These are phyloP conservation scores for Acmispon strigosus DNA, from an alignment of 306 rosid species.

Conservation along the genomic window DNA sequence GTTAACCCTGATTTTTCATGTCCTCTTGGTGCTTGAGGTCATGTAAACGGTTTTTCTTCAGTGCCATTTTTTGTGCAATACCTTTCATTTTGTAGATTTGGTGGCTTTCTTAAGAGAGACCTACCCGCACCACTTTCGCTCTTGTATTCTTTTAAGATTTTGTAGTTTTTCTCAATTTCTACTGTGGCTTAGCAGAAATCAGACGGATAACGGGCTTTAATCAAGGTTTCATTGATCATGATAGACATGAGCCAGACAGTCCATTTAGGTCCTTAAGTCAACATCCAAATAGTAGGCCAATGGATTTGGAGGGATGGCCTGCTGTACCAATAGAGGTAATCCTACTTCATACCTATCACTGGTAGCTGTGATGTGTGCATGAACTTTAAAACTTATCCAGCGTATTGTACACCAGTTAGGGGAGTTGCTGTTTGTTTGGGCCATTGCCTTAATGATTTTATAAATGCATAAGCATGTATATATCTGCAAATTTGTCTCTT, in stretches of 20 bases:
- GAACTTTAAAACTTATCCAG: not conserved
- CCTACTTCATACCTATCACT: not conserved
- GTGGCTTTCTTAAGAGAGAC: not conserved
- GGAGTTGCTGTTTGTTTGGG: not conserved
- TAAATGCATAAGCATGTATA: not conserved
- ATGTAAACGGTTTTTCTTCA: not conserved
- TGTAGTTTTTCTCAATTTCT: conserved; percentile 1
- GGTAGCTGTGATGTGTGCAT: not conserved
- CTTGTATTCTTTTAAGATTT: not conserved
- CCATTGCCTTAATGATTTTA: not conserved
- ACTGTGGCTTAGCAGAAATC: conserved; percentile 48
- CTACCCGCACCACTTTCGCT: not conserved
- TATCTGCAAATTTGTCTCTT: too few relatives aligned
- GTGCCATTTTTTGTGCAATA: not conserved
- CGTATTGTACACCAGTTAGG: not conserved
- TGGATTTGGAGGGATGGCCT: conserved; percentile 81
- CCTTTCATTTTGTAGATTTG: not conserved
- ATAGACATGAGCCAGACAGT: conserved; percentile 63
- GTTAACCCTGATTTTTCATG: not conserved
- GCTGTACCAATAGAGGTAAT: conserved; percentile 58
- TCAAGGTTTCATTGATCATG: conserved; percentile 57
- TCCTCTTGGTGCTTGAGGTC: not conserved
- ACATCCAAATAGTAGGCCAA: conserved; percentile 47
- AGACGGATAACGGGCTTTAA: conserved; percentile 54
- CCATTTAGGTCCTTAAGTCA: conserved; percentile 60